Conservation (phyloP, 805 yeast species). For the Yarrowia bubula region DNA sequence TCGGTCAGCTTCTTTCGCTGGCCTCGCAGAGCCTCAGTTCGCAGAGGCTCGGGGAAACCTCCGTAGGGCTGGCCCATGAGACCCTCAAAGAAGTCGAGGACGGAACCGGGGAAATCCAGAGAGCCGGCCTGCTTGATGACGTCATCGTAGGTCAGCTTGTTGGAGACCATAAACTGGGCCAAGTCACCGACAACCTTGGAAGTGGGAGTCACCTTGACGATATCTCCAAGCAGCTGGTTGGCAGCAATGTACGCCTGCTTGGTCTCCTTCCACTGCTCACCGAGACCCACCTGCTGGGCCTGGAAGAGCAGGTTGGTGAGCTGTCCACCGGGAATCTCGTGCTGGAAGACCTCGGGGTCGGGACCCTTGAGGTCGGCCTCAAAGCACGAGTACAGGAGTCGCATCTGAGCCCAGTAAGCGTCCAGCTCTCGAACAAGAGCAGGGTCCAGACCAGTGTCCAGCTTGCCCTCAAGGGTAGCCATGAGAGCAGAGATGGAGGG, state of each 20-base stretch:
- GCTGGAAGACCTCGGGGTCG: conserved; percentile 97
- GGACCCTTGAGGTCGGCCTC: conserved; percentile 99
- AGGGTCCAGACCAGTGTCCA: conserved; percentile 69
- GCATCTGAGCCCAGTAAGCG: conserved; percentile 98
- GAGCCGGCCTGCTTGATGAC: conserved; percentile 82
- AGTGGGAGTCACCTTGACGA: conserved; percentile 98
- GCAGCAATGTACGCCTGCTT: conserved; percentile 93
- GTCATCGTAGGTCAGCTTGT: conserved; percentile 82
- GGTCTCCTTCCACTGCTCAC: conserved; percentile 94
- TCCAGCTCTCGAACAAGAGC: conserved; percentile 77
- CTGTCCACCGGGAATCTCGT: conserved; percentile 99
- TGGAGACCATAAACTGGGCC: conserved; percentile 99
- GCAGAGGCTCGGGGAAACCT: conserved; percentile 99
- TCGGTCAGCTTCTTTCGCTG: conserved; percentile 85
- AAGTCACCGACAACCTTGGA: conserved; percentile 99
- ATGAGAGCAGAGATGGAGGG: conserved; percentile 91
- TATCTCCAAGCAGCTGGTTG: conserved; percentile 86
- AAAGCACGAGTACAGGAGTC: conserved; percentile 92
- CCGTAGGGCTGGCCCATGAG: conserved; percentile 99
- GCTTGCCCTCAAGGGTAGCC: conserved; percentile 86
- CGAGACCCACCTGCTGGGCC: conserved; percentile 98
- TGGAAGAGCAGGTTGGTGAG: conserved; percentile 96
- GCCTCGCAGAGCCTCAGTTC: conserved; percentile 85
- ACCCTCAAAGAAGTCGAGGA: conserved; percentile 97
- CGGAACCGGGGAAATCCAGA: conserved; percentile 98